Evolutionary conservation across 352 stramenopile species (phyloP), one percentile per base, ranked within the genome.

Genomic region (Globisporangium takayamanum): DNA sequence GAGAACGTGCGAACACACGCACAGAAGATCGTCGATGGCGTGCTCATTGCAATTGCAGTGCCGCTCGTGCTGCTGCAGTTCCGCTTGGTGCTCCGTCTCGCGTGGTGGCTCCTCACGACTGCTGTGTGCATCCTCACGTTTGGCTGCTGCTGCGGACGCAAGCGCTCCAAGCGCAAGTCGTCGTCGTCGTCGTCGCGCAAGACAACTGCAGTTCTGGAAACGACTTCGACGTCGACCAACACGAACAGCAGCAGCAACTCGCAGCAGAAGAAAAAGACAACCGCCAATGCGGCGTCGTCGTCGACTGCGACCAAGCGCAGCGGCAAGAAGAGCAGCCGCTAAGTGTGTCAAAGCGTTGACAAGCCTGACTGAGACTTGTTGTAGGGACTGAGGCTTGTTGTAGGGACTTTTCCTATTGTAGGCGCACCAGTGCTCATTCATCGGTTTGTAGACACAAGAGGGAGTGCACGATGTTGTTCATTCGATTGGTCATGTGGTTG

Each of bases 21-120:
- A 16, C 80, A 87, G 60, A 80, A 76, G 60, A 83, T 89, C 47
- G 73, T 92, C 10, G 82, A 92, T 47, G 66, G 69, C 6, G 68
- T 78, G 53, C 65, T 92, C 20, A 46, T 80, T 6, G 50, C 76
- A 20, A 50, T 92, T 52, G 62, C 71, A 0, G 57, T 78, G 3
- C 80, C 82, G 46, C 53, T 89, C 25, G 73, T 71, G 59, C 61
- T 80, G 26, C 51, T 89, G 39, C 57, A 74, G 50, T 60, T 85
- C 37, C 76, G 78, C 36, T 53, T 89, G 30, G 66, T 67, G 12
- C 52, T 89, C 48, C 77, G 71, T 39, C 42, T 87, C 4, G 57
- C 65, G 18, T 88, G 76, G 78, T 90, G 79, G 70, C 46, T 84
- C 0, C 50, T 92, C 22, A 70, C 70, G 48, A 86, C 76, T 45